Conservation (phyloP, 1,139 yeast genomes). For the Sugiyamaella sp. region DNA sequence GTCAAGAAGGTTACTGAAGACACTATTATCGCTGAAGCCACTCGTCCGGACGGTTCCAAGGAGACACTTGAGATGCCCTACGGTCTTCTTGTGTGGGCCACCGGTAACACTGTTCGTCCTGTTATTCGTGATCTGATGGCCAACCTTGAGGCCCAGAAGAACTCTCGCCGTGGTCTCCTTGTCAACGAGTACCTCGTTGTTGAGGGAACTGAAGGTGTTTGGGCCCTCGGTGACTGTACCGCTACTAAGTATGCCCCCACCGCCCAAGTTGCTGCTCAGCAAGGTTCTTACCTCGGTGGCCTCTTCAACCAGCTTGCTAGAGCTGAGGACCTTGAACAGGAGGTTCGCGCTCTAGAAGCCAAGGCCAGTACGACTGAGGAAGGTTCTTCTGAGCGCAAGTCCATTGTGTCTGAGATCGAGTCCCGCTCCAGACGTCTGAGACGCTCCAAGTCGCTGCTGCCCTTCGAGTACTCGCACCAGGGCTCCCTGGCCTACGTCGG, state of each 20-base stretch:
- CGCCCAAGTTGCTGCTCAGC: conserved; percentile 97
- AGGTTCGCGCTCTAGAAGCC: conserved; percentile 46
- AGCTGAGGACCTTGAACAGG: conserved; percentile 61
- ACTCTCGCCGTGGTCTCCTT: conserved; percentile 86
- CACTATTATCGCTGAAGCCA: conserved; percentile 69
- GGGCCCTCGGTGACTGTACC: conserved; percentile 94
- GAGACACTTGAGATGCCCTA: conserved; percentile 72
- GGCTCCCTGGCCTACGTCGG: conserved; percentile 76
- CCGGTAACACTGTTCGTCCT: conserved; percentile 91
- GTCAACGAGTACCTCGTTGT: conserved; percentile 83
- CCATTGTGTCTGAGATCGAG: conserved; percentile 45
- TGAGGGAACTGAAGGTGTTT: conserved; percentile 81
- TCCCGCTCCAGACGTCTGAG: conserved; percentile 46
- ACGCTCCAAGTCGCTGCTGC: conserved; percentile 75
- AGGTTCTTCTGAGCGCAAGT: conserved; percentile 40
- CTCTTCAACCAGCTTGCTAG: conserved; percentile 70
- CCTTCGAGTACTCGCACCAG: conserved; percentile 62
- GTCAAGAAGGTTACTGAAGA: conserved; percentile 80
- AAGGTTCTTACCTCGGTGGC: conserved; percentile 79
- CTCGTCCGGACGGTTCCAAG: conserved; percentile 64
- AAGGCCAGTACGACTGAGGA: conserved; percentile 41
- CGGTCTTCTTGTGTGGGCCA: conserved; percentile 95
- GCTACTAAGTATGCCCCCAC: conserved; percentile 90
- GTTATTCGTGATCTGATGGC: conserved; percentile 68
- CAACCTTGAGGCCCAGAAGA: conserved; percentile 77